These are phyloP conservation scores for Fusarium denticulatum DNA, from an alignment of 2,329 filamentous ascomycete genomes.

Conservation along the genomic window DNA sequence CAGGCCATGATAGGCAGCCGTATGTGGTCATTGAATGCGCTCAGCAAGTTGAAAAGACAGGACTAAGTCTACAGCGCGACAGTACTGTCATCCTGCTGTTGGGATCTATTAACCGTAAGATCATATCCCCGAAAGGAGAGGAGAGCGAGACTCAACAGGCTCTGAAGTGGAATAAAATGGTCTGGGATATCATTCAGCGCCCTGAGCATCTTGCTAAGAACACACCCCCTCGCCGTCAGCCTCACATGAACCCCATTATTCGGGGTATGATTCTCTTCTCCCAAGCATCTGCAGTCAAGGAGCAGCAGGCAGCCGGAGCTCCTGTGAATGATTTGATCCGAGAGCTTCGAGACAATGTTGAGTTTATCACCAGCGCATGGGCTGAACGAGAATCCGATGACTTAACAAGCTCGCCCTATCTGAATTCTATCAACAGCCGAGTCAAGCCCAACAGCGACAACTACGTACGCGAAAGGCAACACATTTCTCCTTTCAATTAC, in stretches of 20 bases:
- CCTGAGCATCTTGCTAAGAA: conserved; percentile 48
- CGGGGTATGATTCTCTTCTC: conserved; percentile 47
- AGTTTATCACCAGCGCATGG: conserved; percentile 44
- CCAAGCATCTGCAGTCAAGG: conserved; percentile 41
- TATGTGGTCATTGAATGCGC: conserved; percentile 61
- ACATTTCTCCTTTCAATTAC: conserved; percentile 42
- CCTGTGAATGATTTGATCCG: conserved; percentile 39
- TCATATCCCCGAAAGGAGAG: conserved; percentile 43
- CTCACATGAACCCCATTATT: conserved; percentile 42
- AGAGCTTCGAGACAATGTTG: conserved; percentile 45
- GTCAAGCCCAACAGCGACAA: conserved; percentile 4
- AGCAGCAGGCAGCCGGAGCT: conserved; percentile 38
- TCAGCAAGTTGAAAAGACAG: conserved; percentile 57
- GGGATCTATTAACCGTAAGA: conserved; percentile 48
- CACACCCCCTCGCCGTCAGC: conserved; percentile 26
- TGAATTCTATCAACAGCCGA: conserved; percentile 40
- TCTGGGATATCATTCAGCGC: conserved; percentile 61
- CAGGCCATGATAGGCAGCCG: conserved; percentile 54
- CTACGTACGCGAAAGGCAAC: neutral
- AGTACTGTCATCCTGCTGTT: conserved; percentile 51
- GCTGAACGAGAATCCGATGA: conserved; percentile 25
- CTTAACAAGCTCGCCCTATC: conserved; percentile 35
- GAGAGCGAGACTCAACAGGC: conserved; percentile 53
- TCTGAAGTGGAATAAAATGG: conserved; percentile 56
- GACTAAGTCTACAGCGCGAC: conserved; percentile 53